A percentile compares a stretch with the other conserved stretches of the same genome.
Conservation (phyloP, 164 flowering plant species). For the Vitis amurensis region DNA sequence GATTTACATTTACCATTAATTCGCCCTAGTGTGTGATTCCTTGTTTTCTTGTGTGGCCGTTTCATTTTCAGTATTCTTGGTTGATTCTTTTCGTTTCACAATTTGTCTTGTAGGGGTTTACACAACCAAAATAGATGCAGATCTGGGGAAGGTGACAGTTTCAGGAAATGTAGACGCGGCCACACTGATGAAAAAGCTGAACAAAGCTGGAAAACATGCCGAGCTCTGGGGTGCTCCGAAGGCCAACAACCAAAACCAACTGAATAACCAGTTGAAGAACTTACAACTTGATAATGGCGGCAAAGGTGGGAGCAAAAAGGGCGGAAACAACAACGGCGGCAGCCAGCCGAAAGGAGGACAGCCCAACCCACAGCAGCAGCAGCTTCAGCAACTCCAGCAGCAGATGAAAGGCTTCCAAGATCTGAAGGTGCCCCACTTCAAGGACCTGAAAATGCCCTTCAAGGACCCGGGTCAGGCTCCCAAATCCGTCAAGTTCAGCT, state of each 20-base stretch:
- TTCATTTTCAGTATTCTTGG: background rate
- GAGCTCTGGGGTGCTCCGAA: conserved; percentile 79
- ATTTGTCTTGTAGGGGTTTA: conserved; percentile 63
- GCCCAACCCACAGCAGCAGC: conserved; percentile 21
- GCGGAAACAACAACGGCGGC: conserved; percentile 36
- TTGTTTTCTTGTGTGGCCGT: background rate
- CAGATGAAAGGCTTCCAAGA: conserved; percentile 73
- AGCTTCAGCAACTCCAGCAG: conserved; percentile 44
- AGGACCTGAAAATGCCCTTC: too few species aligned
- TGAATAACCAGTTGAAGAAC: conserved; percentile 63
- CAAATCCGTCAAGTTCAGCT: conserved; percentile 54
- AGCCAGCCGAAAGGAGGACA: conserved; percentile 36
- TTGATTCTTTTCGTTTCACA: background rate
- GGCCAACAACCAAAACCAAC: conserved; percentile 45
- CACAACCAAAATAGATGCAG: conserved; percentile 66
- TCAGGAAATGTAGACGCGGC: conserved; percentile 82
- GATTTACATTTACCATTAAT: background rate
- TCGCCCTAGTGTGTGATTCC: background rate
- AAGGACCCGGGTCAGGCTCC: conserved; percentile 18
- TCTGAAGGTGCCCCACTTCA: conserved; percentile 57
- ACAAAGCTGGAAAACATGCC: conserved; percentile 76
- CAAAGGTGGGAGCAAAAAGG: conserved; percentile 13
- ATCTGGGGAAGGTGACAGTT: conserved; percentile 88
- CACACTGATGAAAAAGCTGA: conserved; percentile 77
- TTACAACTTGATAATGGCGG: conserved; percentile 58